phyloP scores from a whole-genome alignment of 306 rosid species.

The Ormosia semicastrata region DNA sequence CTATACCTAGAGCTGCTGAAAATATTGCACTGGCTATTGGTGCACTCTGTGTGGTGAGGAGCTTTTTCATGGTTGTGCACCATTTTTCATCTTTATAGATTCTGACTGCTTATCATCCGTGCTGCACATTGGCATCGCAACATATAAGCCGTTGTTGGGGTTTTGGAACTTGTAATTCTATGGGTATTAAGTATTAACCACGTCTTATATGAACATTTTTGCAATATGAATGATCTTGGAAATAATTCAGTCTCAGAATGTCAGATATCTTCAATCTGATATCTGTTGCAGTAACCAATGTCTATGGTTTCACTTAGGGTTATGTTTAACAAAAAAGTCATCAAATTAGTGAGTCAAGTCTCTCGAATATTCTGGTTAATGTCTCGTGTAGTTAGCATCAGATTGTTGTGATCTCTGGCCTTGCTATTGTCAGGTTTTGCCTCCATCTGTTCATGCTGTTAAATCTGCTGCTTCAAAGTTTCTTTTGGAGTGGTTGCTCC shows the following conservation, averaged over 20 bases:
- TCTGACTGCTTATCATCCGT: slow-evolving; percentile 18
- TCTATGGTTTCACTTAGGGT: slow-evolving; percentile 20
- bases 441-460: slow-evolving; percentile 80
- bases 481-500: slow-evolving; percentile 88
- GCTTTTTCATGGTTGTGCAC: slow-evolving; percentile 26
- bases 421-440: slow-evolving; percentile 65
- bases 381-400: slow-evolving; percentile 5
- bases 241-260: slow-evolving; percentile 22
- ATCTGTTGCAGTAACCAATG: background rate
- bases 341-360: background rate
- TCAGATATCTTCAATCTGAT: background rate
- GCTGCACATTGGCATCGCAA: slow-evolving; percentile 15
- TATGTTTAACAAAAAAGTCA: background rate
- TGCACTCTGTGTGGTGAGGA: slow-evolving; percentile 83
- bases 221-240: slow-evolving; percentile 22
- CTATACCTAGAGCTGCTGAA: slow-evolving; percentile 90
- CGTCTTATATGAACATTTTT: slow-evolving; percentile 7
- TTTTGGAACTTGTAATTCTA: slow-evolving; percentile 17
- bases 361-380: slow-evolving; percentile 16
- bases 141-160: background rate
- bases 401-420: slow-evolving; percentile 10
- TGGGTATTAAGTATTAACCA: slow-evolving; percentile 3
- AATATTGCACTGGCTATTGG: slow-evolving; percentile 94
- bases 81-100: slow-evolving; percentile 6
- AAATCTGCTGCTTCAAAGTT: slow-evolving; percentile 92